These are phyloP conservation scores for Anthracocystis walkeri DNA, from an alignment of 1,284 basidiomycete genomes.

Conservation along the genomic window DNA sequence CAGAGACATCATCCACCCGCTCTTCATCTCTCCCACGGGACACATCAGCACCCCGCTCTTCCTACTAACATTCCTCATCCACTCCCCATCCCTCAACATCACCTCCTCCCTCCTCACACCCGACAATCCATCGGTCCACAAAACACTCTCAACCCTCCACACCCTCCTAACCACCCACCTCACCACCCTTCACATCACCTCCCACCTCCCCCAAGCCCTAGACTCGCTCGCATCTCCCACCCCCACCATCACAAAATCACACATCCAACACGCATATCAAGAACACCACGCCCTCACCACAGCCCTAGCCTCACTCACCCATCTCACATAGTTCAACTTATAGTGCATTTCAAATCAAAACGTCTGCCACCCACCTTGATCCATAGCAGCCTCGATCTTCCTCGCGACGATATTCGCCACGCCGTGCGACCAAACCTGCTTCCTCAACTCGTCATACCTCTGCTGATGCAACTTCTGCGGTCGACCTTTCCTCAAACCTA, in stretches of 20 bases:
- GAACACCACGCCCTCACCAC: conserved; percentile 17
- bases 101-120: background rate
- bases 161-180: background rate
- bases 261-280: conserved; percentile 41
- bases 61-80: conserved; percentile 20
- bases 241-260: conserved; percentile 16
- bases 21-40: conserved; percentile 27
- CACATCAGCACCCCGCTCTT: conserved; percentile 28
- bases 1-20: conserved; percentile 30
- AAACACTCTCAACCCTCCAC: conserved; percentile 14
- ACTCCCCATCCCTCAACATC: background rate
- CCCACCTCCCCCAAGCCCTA: conserved; percentile 4
- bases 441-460: conserved; percentile 91
- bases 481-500: conserved; percentile 87
- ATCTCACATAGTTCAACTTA: too few relatives aligned
- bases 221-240: background rate
- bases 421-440: conserved; percentile 87
- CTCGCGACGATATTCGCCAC: conserved; percentile 91
- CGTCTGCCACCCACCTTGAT: conserved; percentile 92
- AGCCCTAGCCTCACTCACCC: conserved; percentile 7
- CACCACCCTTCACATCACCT: background rate
- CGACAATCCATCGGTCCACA: background rate
- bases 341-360: too few relatives aligned
- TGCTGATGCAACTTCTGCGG: conserved; percentile 87
- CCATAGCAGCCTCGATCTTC: conserved; percentile 80